Evolutionary conservation across 208 protist species (phyloP).

Genomic region (Trypanosoma congolense): DNA sequence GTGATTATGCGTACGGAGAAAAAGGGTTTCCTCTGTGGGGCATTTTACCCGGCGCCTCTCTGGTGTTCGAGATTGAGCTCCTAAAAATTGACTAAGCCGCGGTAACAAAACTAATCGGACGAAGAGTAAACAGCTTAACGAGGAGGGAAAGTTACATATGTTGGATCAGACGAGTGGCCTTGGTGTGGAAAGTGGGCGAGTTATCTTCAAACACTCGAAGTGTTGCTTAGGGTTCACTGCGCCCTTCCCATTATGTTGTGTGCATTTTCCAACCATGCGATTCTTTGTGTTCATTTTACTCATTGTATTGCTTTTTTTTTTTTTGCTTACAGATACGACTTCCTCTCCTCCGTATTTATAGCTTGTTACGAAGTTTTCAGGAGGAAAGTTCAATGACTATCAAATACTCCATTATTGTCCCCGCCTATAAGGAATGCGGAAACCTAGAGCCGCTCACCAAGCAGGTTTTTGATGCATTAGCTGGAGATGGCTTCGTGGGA

Average conservation of each 20-base stretch:
- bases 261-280: neutral
- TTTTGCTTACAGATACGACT: neutral
- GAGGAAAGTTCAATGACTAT: constrained; percentile 19
- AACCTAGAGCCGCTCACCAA: constrained; percentile 72
- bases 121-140: too few relatives aligned
- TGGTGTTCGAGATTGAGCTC: constrained; percentile 90
- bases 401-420: constrained; percentile 78
- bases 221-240: too few relatives aligned
- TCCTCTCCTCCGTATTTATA: neutral
- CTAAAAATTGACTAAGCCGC: constrained; percentile 47
- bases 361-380: neutral
- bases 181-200: too few relatives aligned
- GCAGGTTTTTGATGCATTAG: constrained; percentile 67
- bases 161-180: too few relatives aligned
- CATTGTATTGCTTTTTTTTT: neutral
- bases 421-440: constrained; percentile 82
- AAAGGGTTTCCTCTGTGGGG: constrained; percentile 86
- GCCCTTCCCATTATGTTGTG: too few relatives aligned
- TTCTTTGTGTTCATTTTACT: neutral
- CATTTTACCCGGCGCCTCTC: constrained; percentile 68
- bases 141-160: too few relatives aligned
- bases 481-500: constrained; percentile 30
- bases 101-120: neutral
- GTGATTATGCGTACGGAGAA: constrained; percentile 82
- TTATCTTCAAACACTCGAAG: too few relatives aligned